Evolutionary conservation across 2,329 filamentous ascomycete genomes (phyloP).

Genomic region (Fusarium chaquense): DNA sequence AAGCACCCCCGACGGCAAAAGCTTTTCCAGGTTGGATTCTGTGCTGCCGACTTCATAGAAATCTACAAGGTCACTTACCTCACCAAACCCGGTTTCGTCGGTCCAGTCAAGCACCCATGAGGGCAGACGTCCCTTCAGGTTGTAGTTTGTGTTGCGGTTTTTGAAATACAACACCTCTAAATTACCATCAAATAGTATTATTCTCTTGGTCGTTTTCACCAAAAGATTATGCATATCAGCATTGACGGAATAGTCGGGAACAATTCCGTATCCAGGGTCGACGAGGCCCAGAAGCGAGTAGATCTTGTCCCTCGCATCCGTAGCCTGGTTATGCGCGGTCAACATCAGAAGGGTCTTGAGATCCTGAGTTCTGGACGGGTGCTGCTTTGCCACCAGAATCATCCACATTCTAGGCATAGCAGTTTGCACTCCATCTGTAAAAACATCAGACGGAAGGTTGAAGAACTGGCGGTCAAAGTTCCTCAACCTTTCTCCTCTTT

Average conservation of each 20-base stretch:
- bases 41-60: accelerated
- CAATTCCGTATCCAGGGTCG: background rate
- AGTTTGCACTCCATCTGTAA: too few relatives aligned
- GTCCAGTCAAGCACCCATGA: constrained; percentile 17
- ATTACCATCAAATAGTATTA: background rate
- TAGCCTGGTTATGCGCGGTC: background rate
- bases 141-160: accelerated
- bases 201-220: background rate
- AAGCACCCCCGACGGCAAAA: constrained; percentile 1
- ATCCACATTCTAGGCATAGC: background rate
- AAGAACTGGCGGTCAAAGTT: too few relatives aligned
- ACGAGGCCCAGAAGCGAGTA: constrained; percentile 11
- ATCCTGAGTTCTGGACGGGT: accelerated
- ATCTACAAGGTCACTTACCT: too few relatives aligned
- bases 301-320: constrained; percentile 3
- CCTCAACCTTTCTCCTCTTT: accelerated
- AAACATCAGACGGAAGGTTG: too few relatives aligned
- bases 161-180: background rate
- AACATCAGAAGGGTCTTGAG: background rate
- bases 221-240: background rate
- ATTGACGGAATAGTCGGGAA: background rate
- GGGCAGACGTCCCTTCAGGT: background rate
- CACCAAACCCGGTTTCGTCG: too few relatives aligned
- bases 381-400: background rate
- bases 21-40: accelerated